These are phyloP conservation scores for Wickerhamiella parazyma DNA, from an alignment of 805 yeast genomes.

Conservation along the genomic window DNA sequence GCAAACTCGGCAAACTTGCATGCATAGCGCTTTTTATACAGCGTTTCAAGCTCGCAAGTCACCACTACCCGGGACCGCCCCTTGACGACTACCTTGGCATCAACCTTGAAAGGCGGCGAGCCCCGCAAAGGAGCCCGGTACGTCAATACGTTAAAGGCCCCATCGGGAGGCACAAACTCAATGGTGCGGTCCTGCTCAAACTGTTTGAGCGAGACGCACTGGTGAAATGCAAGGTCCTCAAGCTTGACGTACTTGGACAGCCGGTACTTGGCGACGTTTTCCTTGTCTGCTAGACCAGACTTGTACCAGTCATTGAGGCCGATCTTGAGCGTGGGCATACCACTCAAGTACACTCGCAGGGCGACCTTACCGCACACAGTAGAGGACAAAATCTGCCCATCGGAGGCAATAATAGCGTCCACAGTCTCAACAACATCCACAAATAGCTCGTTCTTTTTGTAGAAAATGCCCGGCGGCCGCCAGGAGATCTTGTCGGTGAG, in stretches of 20 bases:
- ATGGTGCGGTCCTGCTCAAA: conserved; percentile 46
- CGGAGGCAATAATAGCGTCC: conserved; percentile 51
- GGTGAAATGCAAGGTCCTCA: conserved; percentile 70
- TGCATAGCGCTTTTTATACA: conserved; percentile 49
- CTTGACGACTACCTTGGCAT: conserved; percentile 35
- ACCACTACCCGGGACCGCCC: conserved; percentile 30
- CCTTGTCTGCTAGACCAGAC: conserved; percentile 11
- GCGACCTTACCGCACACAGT: conserved; percentile 60
- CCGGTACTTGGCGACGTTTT: conserved; percentile 17
- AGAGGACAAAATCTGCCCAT: conserved; percentile 45
- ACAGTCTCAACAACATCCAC: conserved; percentile 70
- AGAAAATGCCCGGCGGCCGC: conserved; percentile 84
- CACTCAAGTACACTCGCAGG: conserved; percentile 66
- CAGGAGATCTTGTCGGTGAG: conserved; percentile 71
- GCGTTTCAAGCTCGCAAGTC: conserved; percentile 41
- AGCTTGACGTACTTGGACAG: conserved; percentile 27
- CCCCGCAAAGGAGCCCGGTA: conserved; percentile 37
- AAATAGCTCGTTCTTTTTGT: conserved; percentile 80
- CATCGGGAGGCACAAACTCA: conserved; percentile 83
- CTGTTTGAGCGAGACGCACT: conserved; percentile 65
- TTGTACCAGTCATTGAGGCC: conserved; percentile 43
- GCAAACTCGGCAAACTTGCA: conserved; percentile 44
- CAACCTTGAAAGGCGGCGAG: conserved; percentile 29
- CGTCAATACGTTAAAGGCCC: conserved; percentile 54
- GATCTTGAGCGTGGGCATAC: conserved; percentile 74